Conservation (phyloP, 176 grass and related monocot genomes). For the Musa schizocarpa region DNA sequence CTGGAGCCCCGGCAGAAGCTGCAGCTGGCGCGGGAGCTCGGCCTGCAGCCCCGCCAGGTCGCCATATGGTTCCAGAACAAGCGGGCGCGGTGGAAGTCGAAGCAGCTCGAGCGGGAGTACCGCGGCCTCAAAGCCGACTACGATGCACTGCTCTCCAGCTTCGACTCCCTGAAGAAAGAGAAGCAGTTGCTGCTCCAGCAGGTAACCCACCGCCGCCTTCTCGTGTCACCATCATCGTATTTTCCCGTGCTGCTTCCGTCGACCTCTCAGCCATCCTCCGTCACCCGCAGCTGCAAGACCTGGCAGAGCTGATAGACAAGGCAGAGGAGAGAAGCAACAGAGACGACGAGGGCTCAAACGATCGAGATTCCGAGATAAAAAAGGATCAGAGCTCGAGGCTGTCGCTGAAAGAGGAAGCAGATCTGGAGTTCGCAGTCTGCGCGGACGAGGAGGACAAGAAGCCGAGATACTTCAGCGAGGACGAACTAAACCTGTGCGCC, state of each 20-base stretch:
- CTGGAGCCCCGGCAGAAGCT: constrained; percentile 96
- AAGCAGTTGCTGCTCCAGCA: constrained; percentile 65
- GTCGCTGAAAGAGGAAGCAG: constrained; percentile 24
- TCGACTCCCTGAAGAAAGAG: constrained; percentile 87
- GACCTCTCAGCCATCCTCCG: background rate
- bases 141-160: constrained; percentile 60
- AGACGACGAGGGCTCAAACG: constrained; percentile 26
- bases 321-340: constrained; percentile 30
- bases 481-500: constrained; percentile 35
- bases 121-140: constrained; percentile 60
- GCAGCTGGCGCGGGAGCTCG: constrained; percentile 85
- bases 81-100: constrained; percentile 95
- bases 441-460: constrained; percentile 27
- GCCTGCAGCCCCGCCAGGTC: constrained; percentile 85
- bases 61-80: constrained; percentile 99
- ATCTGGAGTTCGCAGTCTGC: constrained; percentile 17
- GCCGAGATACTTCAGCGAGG: constrained; percentile 34
- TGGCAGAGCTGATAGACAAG: constrained; percentile 56
- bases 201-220: constrained; percentile 14
- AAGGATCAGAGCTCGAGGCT: constrained; percentile 7
- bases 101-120: constrained; percentile 96
- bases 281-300: constrained; percentile 51
- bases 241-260: background rate
- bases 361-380: constrained; percentile 1
- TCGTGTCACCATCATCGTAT: background rate